Base-by-base conservation (phyloP, 2,329 filamentous ascomycete genomes). In the Paraphoma chrysanthemicola region DNA sequence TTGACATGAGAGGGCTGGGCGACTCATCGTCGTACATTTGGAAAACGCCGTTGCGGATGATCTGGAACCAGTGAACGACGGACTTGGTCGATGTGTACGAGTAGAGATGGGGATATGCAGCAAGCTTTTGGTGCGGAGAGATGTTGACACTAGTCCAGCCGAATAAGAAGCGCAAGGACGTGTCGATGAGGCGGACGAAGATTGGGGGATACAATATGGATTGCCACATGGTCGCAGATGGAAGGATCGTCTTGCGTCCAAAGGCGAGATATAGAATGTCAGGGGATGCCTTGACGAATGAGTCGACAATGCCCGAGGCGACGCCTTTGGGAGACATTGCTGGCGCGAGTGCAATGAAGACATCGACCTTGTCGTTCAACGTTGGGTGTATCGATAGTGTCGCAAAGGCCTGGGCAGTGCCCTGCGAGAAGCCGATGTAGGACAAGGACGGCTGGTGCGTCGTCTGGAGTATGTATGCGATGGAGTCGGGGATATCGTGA, bases 11-110 rank as follows among this genome's bases (percentile, higher is more conserved):
- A 0, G 90, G 90, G 29, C 89, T 89, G 54, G 93, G 90, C 0
- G 95, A 86, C 68, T 98, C 94, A 73, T 99, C 95, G 73, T 99
- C 95, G 76, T 93, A 98, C 91, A 99, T 97, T 77, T 99, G 95
- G 77, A 99, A 98, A 28, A 88, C 93, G 69, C 92, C 91, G 70
- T 94, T 97, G 63, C 95, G 90, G 69, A 99, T 99, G 73, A 99
- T 97, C 74, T 99, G 95, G 76, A 99, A 99, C 95, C 95, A 99
- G 74, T 99, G 95, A 0, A 99, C 95, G 8, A 99, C 93, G 17
- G 90, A 93, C 79, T 99, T 99, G 54, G 93, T 97, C 74, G 92
- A 96, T 0, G 94, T 97, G 75, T 94, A 98, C 0, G 93, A 97
- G 80, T 97, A 99, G 0, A 99, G 81, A 79, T 99, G 95, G 9